Evolutionary conservation across 768 basidiomycete species (phyloP).

Genomic region (Tylopilus subfusipes): DNA sequence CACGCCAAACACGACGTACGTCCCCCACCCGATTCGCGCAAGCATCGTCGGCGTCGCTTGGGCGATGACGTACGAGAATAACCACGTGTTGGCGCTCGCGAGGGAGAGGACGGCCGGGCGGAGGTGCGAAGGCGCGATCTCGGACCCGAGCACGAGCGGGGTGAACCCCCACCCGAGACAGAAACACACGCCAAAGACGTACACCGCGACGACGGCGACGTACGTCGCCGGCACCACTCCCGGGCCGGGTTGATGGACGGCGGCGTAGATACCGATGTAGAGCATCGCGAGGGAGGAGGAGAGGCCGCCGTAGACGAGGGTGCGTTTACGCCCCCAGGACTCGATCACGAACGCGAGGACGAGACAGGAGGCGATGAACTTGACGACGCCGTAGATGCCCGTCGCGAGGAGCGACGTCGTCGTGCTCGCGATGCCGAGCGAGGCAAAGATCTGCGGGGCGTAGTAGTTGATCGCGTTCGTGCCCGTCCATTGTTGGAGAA

Average conservation of each 20-base stretch:
- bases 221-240: slow-evolving; percentile 31
- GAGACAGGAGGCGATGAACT: slow-evolving; percentile 31
- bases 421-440: slow-evolving; percentile 33
- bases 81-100: slow-evolving; percentile 33
- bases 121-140: slow-evolving; percentile 37
- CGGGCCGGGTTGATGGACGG: slow-evolving; percentile 27
- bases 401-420: slow-evolving; percentile 33
- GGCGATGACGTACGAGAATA: slow-evolving; percentile 37
- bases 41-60: slow-evolving; percentile 39
- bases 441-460: slow-evolving; percentile 32
- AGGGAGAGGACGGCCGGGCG: slow-evolving; percentile 31
- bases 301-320: slow-evolving; percentile 36
- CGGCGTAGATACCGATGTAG: slow-evolving; percentile 34
- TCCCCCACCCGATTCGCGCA: slow-evolving; percentile 24
- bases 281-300: slow-evolving; percentile 33
- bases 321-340: slow-evolving; percentile 37
- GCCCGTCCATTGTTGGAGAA: slow-evolving; percentile 41
- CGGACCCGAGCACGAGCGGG: slow-evolving; percentile 34
- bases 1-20: slow-evolving; percentile 33
- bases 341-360: slow-evolving; percentile 39
- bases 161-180: slow-evolving; percentile 34
- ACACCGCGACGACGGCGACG: slow-evolving; percentile 35
- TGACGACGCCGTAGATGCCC: slow-evolving; percentile 41
- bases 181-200: slow-evolving; percentile 36
- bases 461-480: slow-evolving; percentile 44